These are phyloP conservation scores for Fusarium euwallaceae DNA, from an alignment of 2,329 filamentous ascomycete genomes.

Conservation along the genomic window DNA sequence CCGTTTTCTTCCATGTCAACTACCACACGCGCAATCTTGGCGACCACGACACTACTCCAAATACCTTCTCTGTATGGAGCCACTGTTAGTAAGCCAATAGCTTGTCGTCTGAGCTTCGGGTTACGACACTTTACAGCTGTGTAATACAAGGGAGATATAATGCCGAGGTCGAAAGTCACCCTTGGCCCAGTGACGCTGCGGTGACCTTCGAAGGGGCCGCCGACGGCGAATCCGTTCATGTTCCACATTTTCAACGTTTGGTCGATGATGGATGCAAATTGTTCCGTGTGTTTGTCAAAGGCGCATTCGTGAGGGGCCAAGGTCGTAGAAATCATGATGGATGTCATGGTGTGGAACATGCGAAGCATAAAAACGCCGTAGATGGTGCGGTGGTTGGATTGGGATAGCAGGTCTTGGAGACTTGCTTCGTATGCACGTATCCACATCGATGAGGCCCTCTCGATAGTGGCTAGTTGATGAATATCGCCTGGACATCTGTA, in stretches of 20 bases:
- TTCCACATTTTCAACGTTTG: not conserved
- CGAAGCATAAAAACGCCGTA: not conserved
- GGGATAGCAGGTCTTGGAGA: not conserved
- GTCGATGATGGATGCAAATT: not conserved
- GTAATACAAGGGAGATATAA: slow-evolving; percentile 2
- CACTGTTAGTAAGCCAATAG: not conserved
- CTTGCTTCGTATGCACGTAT: not conserved
- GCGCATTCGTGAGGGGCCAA: not conserved
- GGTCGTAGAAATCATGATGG: not conserved
- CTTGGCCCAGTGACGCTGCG: not conserved
- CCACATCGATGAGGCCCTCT: not conserved
- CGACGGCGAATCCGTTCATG: not conserved
- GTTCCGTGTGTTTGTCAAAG: not conserved
- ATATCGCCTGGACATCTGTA: not conserved
- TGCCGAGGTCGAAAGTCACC: not conserved
- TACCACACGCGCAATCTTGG: not conserved
- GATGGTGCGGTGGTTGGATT: not conserved
- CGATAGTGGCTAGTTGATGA: not conserved
- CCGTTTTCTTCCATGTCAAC: not conserved
- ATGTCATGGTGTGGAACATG: not conserved
- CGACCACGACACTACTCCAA: not conserved
- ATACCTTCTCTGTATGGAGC: not conserved
- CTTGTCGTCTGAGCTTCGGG: not conserved
- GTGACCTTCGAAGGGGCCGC: not conserved
- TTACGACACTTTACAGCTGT: slow-evolving; percentile 1